Conservation (phyloP, 352 stramenopile genomes). For the Phytophthora citricola region DNA sequence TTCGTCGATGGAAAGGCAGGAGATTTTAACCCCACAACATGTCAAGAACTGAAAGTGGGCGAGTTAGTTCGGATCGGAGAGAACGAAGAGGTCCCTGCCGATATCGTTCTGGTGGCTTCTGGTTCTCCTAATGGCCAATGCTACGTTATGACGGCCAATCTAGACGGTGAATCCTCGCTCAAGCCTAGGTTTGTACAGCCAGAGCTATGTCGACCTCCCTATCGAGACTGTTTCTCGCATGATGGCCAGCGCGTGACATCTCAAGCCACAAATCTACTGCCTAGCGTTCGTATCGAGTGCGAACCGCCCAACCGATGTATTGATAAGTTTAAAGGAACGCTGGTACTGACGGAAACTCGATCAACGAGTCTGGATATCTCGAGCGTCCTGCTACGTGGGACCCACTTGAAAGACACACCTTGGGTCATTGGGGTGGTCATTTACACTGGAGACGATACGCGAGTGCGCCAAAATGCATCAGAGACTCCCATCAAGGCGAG, state of each 20-base stretch:
- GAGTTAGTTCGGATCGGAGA: constrained; percentile 81
- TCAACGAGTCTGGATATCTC: constrained; percentile 61
- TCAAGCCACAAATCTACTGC: constrained; percentile 14
- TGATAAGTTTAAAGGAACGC: constrained; percentile 83
- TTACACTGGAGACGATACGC: constrained; percentile 90
- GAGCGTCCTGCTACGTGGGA: constrained; percentile 78
- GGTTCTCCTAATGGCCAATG: constrained; percentile 66
- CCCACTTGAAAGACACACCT: constrained; percentile 73
- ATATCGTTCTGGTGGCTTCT: constrained; percentile 71
- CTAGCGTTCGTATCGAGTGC: constrained; percentile 38
- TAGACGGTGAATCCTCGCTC: constrained; percentile 91
- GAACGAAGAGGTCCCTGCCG: constrained; percentile 73
- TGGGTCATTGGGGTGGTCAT: constrained; percentile 79
- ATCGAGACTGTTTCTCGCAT: constrained; percentile 27
- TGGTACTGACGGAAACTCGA: constrained; percentile 35
- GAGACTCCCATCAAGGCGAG: constrained; percentile 79
- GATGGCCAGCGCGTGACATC: constrained; percentile 36
- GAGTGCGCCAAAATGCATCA: constrained; percentile 84
- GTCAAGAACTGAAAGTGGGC: constrained; percentile 73
- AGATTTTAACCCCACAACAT: constrained; percentile 35
- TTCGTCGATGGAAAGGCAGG: constrained; percentile 22
- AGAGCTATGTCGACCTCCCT: constrained; percentile 36
- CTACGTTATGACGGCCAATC: constrained; percentile 87
- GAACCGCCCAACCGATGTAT: constrained; percentile 67
- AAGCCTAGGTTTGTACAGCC: constrained; percentile 77